These are phyloP conservation scores for Clathrospora elynae DNA, from an alignment of 2,329 filamentous ascomycete species.

Conservation along the genomic window DNA sequence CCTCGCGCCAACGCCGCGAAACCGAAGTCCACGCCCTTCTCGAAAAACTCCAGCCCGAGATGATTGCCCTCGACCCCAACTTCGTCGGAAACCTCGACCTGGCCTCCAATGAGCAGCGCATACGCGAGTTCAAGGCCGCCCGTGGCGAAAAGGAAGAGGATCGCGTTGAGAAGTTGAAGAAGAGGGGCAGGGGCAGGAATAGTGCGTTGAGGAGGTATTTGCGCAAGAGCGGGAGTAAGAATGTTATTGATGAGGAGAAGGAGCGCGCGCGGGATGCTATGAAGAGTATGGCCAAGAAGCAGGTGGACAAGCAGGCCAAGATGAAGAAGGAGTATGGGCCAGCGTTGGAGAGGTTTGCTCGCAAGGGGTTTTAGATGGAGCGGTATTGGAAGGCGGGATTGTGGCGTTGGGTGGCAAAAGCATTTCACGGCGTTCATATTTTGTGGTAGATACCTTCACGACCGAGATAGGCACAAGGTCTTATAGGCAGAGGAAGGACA, in stretches of 20 bases:
- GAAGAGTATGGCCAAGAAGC: slow-evolving; percentile 50
- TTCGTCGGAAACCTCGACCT: slow-evolving; percentile 88
- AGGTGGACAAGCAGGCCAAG: slow-evolving; percentile 35
- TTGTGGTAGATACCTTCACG: background rate
- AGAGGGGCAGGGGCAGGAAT: slow-evolving; percentile 86
- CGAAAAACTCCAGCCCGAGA: slow-evolving; percentile 94
- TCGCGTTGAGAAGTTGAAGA: slow-evolving; percentile 65
- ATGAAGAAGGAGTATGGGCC: slow-evolving; percentile 80
- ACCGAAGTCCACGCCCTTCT: slow-evolving; percentile 85
- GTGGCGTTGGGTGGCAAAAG: slow-evolving; percentile 6
- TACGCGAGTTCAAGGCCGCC: slow-evolving; percentile 69
- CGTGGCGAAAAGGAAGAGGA: slow-evolving; percentile 72
- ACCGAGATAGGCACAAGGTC: background rate
- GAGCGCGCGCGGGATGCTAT: slow-evolving; percentile 83
- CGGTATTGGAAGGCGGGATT: background rate
- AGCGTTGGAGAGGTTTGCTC: slow-evolving; percentile 82
- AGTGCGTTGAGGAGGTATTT: slow-evolving; percentile 85
- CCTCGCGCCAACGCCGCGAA: slow-evolving; percentile 88
- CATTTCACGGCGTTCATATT: slow-evolving; percentile 19
- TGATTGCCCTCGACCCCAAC: slow-evolving; percentile 93
- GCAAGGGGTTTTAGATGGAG: slow-evolving; percentile 57
- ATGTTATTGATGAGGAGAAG: slow-evolving; percentile 95
- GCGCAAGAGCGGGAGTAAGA: slow-evolving; percentile 88
- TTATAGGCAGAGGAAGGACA: background rate
- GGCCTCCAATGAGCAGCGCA: slow-evolving; percentile 75